Evolutionary conservation across 306 rosid species (phyloP).

Genomic region (Cucurbita moschata): DNA sequence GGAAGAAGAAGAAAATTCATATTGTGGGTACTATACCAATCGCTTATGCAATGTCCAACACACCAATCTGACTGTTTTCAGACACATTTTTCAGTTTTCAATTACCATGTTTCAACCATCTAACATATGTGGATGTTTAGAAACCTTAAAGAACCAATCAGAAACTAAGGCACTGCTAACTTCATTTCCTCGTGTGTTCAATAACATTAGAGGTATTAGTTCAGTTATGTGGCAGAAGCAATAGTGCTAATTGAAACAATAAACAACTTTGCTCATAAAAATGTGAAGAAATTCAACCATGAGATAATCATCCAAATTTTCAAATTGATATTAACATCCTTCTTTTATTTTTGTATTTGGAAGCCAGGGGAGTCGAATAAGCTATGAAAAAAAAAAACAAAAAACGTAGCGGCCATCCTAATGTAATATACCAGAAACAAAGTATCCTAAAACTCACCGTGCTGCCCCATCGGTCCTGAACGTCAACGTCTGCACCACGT

Average conservation of each 20-base stretch:
- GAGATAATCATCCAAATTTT: neutral
- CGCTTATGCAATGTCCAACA: neutral
- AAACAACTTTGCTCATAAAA: neutral
- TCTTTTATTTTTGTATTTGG: too few species aligned
- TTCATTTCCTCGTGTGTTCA: neutral
- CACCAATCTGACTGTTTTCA: neutral
- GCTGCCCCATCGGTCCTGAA: slow-evolving; percentile 82
- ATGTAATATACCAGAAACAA: too few species aligned
- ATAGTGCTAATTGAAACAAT: neutral
- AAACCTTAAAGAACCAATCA: neutral
- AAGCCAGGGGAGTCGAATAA: too few species aligned
- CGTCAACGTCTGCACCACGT: slow-evolving; percentile 48
- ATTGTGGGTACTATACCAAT: neutral
- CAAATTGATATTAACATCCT: too few species aligned
- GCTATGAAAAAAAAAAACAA: too few species aligned
- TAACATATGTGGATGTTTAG: neutral
- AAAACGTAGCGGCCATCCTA: too few species aligned
- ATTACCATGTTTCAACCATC: neutral
- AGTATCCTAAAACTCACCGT: slow-evolving; percentile 29
- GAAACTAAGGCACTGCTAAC: neutral
- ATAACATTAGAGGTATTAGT: neutral
- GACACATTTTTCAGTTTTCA: neutral
- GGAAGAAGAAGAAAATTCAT: neutral
- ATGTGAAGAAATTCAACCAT: neutral
- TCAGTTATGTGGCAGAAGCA: neutral